Evolutionary conservation across 257 asterid species (phyloP).

Genomic region (Ilex asprella): DNA sequence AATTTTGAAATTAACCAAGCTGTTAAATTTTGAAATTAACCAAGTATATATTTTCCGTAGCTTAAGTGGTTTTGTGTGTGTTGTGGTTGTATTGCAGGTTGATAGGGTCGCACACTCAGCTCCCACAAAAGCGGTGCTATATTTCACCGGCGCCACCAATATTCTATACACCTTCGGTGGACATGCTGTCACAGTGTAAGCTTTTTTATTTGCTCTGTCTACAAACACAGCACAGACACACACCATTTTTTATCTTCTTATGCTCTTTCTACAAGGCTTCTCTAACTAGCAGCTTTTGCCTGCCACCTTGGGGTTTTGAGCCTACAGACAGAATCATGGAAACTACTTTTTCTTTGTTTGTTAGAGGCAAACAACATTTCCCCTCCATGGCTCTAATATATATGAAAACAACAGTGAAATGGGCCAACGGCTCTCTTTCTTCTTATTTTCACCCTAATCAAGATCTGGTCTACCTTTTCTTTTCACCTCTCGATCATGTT

Average conservation of each 20-base stretch:
- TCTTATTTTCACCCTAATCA: too few relatives aligned
- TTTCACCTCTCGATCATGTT: too few relatives aligned
- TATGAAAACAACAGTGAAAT: too few relatives aligned
- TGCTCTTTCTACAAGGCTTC: conserved; percentile 31
- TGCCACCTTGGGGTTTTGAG: conserved; percentile 34
- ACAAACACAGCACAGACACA: not conserved
- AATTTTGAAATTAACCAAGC: too few relatives aligned
- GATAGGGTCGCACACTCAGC: conserved; percentile 21
- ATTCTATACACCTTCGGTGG: conserved; percentile 24
- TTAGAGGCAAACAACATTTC: conserved; percentile 11
- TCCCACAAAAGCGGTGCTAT: conserved; percentile 17
- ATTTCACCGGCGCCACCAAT: conserved; percentile 25
- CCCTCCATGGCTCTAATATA: too few relatives aligned
- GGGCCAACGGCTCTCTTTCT: too few relatives aligned
- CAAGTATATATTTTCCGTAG: too few relatives aligned
- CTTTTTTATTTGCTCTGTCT: not conserved
- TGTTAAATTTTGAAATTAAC: too few relatives aligned
- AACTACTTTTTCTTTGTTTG: conserved; percentile 20
- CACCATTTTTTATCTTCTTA: conserved; percentile 14
- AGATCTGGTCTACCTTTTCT: too few relatives aligned
- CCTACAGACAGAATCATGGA: conserved; percentile 33
- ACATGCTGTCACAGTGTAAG: conserved; percentile 28
- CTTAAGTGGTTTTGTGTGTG: too few relatives aligned
- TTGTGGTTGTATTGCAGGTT: conserved; percentile 6
- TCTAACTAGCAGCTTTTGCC: conserved; percentile 72